Percentiles rank a stretch among this genome's conserved stretches.
phyloP scores from a whole-genome alignment of 176 grass and related monocot genomes.

The Ensete glaucum region DNA sequence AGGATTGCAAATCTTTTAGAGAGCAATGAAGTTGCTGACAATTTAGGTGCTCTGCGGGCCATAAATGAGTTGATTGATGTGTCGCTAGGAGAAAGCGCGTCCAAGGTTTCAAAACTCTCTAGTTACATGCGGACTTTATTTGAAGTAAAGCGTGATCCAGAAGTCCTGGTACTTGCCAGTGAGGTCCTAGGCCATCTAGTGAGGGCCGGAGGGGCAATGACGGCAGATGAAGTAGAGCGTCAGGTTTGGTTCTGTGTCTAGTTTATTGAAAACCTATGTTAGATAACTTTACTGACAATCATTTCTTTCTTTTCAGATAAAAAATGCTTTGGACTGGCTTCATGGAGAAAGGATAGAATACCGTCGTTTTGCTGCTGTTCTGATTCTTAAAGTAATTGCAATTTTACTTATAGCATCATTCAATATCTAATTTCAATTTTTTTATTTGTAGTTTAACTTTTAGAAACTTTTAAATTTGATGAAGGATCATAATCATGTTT shows the following conservation, averaged over 20 bases:
- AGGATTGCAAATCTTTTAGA: conserved; percentile 66
- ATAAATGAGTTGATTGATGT: conserved; percentile 91
- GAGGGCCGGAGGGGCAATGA: conserved; percentile 83
- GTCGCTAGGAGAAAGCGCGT: conserved; percentile 77
- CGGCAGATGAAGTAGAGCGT: conserved; percentile 82
- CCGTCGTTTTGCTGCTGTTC: conserved; percentile 86
- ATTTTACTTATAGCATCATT: conserved; percentile 7
- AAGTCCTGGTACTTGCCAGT: conserved; percentile 82
- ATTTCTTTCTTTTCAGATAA: conserved; percentile 45
- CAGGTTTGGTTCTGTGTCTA: conserved; percentile 39
- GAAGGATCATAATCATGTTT: background rate
- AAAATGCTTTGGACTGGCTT: conserved; percentile 94
- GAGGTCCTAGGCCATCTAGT: conserved; percentile 84
- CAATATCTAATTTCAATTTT: background rate
- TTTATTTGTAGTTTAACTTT: background rate
- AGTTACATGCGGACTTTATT: conserved; percentile 70
- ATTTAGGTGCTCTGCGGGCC: conserved; percentile 70
- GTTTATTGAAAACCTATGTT: conserved; percentile 5
- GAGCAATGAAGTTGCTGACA: conserved; percentile 59
- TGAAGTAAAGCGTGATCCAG: conserved; percentile 78
- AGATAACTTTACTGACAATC: conserved; percentile 18
- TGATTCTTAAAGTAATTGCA: conserved; percentile 87
- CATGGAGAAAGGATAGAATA: conserved; percentile 77
- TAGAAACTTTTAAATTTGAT: background rate
- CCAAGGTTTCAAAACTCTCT: conserved; percentile 87